These are phyloP conservation scores for Lichtheimia ornata DNA, from an alignment of 371 early-diverging fungal species.

Conservation along the genomic window DNA sequence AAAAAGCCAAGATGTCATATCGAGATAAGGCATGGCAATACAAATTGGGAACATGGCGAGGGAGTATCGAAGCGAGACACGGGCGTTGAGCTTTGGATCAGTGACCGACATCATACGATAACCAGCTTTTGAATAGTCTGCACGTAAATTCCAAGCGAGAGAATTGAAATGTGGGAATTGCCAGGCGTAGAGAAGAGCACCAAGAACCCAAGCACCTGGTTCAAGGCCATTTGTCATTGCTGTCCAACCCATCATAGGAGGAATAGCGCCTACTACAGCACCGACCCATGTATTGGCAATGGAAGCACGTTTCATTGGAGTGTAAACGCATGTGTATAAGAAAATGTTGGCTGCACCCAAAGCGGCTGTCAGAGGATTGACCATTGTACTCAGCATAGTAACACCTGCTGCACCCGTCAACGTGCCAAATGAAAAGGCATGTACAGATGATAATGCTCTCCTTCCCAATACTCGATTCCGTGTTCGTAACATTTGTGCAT, in stretches of 20 bases:
- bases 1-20: conserved; percentile 82
- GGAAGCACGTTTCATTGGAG: conserved; percentile 91
- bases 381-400: conserved; percentile 64
- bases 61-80: conserved; percentile 85
- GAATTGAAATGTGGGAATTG: conserved; percentile 99
- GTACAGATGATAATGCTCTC: conserved; percentile 78
- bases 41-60: conserved; percentile 86
- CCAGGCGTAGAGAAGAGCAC: conserved; percentile 88
- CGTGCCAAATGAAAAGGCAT: conserved; percentile 82
- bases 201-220: conserved; percentile 82
- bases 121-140: conserved; percentile 96
- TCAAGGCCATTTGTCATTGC: conserved; percentile 83
- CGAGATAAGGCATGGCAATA: conserved; percentile 62
- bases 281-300: conserved; percentile 97
- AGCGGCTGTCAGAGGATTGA: conserved; percentile 83
- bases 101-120: conserved; percentile 95
- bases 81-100: conserved; percentile 84
- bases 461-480: conserved; percentile 86
- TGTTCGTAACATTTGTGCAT: conserved; percentile 96
- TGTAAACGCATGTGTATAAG: conserved; percentile 90
- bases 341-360: conserved; percentile 86
- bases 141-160: conserved; percentile 86
- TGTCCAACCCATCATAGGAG: conserved; percentile 97
- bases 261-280: conserved; percentile 94
- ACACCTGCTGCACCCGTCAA: conserved; percentile 76